Evolutionary conservation across 306 rosid genomes (phyloP).

Genomic region (Cucurbita maxima): DNA sequence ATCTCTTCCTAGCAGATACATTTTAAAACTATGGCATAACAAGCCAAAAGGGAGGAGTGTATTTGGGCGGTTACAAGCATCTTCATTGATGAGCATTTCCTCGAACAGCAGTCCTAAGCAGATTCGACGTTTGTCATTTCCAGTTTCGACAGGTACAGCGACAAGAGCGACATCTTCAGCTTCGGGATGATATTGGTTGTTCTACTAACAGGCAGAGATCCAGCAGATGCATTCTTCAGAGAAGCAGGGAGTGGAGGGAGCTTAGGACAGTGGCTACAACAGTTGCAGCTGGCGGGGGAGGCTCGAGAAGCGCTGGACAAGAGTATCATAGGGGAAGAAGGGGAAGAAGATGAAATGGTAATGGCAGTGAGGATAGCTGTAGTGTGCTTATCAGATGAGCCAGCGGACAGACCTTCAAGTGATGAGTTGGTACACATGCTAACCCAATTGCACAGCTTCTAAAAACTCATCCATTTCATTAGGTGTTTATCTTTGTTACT

Average conservation of each 20-base stretch:
- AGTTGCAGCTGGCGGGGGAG: conserved; percentile 77
- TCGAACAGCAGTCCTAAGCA: neutral
- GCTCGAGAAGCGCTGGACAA: conserved; percentile 69
- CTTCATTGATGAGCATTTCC: neutral
- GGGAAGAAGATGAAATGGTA: conserved; percentile 93
- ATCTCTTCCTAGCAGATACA: too few relatives aligned
- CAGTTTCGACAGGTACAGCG: conserved; percentile 54
- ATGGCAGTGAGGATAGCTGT: conserved; percentile 93
- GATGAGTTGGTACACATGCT: conserved; percentile 98
- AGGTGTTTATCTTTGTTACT: neutral
- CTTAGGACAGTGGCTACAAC: conserved; percentile 70
- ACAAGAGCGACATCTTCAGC: conserved; percentile 89
- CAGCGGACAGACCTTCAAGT: conserved; percentile 89
- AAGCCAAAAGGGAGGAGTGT: too few relatives aligned
- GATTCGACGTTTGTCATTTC: neutral
- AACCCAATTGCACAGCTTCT: conserved; percentile 94
- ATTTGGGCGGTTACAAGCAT: neutral
- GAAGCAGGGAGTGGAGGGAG: conserved; percentile 74
- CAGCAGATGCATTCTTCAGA: conserved; percentile 67
- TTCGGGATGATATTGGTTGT: conserved; percentile 82
- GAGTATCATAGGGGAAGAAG: conserved; percentile 69
- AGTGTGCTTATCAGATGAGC: conserved; percentile 76
- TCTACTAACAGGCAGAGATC: conserved; percentile 65
- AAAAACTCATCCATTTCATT: conserved; percentile 4
- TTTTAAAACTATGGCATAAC: too few relatives aligned